Base-by-base conservation (phyloP, 768 basidiomycete genomes). In the Rubroboletus pulcherrimus region DNA sequence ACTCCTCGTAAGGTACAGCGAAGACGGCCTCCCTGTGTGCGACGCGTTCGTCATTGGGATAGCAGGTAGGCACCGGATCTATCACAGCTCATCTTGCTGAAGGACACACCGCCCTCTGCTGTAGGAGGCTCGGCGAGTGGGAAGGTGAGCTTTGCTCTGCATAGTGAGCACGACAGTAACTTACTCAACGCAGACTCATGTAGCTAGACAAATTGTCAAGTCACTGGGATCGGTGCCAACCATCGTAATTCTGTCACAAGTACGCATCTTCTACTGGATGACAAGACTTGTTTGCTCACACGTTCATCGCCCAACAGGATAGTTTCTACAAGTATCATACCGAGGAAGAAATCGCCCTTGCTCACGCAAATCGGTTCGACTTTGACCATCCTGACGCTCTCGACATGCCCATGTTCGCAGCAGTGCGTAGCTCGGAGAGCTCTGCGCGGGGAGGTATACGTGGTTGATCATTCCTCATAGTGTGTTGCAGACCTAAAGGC, bases 311-410 rank as follows among this genome's bases (percentile, higher is more conserved):
- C 44, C 19, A 55, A 45, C 71, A 94, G 90, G 95, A 98, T 71
- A 91, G 91, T 67, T 99, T 98, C 73, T 99, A 99, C 75, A 91
- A 87, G 64, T 74, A 74, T 44, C 90, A 93, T 63, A 80, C 79
- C 4, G 79, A 82, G 2, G 91, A 95, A 62, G 87, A 98, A 72
- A 77, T 93, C 19, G 80, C 76, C 7, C 77, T 89, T n/a, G 96
- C 96, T 0, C 88, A 93, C 68, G 81, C 83, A 17, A 95, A 86
- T 63, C 73, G 82, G 49, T 79, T 86, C 57, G 92, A 95, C 65
- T 89, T 95, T 60, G 96, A 99, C 66, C 91, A 94, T 63, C 96
- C 96, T 11, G 84, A 91, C 71, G 86, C 94, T 4, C 87, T 98
- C 48, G 96, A 99, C 71, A 89, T 93, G 81, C 81, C 85, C 2